Conservation (phyloP, 306 rosid species). For the Casuarina equisetifolia region DNA sequence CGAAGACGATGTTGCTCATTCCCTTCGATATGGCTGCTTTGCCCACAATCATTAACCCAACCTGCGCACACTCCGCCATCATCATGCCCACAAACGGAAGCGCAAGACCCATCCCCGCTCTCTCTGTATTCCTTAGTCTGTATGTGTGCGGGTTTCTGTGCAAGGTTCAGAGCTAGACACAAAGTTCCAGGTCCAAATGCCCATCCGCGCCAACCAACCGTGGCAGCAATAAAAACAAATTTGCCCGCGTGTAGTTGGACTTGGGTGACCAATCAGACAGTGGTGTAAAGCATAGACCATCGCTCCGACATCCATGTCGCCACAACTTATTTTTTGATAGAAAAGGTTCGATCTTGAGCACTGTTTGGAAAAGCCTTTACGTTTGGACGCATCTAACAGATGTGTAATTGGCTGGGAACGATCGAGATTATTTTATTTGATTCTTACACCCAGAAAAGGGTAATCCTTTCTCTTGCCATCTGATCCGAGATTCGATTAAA, state of each 20-base stretch:
- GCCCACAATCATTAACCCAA: conserved; percentile 64
- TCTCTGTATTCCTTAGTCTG: not conserved
- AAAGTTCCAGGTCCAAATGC: not conserved
- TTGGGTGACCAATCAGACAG: not conserved
- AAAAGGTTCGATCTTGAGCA: too few species aligned
- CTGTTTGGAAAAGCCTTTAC: too few species aligned
- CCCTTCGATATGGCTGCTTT: conserved; percentile 66
- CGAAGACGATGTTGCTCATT: conserved; percentile 64
- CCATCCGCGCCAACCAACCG: not conserved
- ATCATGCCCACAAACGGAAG: conserved; percentile 68
- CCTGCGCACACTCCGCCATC: conserved; percentile 64
- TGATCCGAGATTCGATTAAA: too few species aligned
- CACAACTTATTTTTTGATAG: too few species aligned
- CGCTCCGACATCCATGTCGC: too few species aligned
- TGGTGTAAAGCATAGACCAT: not conserved
- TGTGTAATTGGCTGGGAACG: too few species aligned
- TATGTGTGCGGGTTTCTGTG: not conserved
- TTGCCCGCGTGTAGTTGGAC: not conserved
- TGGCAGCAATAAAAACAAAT: not conserved
- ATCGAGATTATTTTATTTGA: too few species aligned
- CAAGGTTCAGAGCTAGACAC: not conserved
- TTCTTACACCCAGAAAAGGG: too few species aligned
- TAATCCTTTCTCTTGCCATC: too few species aligned
- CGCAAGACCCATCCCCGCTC: conserved; percentile 38
- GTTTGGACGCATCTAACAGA: too few species aligned